Evolutionary conservation across 1,139 yeast species (phyloP).

Genomic region (Kodamaea fungicola): DNA sequence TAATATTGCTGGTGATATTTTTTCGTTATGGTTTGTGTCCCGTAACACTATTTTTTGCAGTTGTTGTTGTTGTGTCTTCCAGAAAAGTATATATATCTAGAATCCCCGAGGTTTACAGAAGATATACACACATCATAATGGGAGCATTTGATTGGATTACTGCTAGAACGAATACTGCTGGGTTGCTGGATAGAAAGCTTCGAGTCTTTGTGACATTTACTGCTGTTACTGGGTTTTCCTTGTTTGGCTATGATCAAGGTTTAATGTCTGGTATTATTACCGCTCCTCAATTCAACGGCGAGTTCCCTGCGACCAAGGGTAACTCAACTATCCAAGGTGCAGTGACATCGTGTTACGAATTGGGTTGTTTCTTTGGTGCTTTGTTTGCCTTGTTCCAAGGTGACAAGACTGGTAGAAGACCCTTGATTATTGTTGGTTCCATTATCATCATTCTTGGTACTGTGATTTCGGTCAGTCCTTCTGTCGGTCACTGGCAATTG

Average conservation of each 20-base stretch:
- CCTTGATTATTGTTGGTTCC: conserved; percentile 57
- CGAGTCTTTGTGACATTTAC: conserved; percentile 48
- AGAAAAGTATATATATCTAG: too few relatives aligned
- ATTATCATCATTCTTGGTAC: conserved; percentile 62
- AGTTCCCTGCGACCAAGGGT: conserved; percentile 51
- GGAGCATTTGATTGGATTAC: conserved; percentile 10
- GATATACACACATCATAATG: conserved; percentile 2
- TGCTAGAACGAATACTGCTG: conserved; percentile 41
- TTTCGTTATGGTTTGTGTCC: too few relatives aligned
- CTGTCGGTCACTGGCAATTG: conserved; percentile 43
- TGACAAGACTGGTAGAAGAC: conserved; percentile 65
- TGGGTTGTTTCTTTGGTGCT: conserved; percentile 79
- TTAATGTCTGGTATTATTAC: conserved; percentile 71
- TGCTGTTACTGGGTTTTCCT: conserved; percentile 64
- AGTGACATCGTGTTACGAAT: conserved; percentile 67
- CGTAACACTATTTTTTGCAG: too few relatives aligned
- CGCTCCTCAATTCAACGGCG: conserved; percentile 53
- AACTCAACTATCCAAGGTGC: conserved; percentile 54
- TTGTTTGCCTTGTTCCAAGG: conserved; percentile 60
- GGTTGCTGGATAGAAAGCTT: conserved; percentile 45
- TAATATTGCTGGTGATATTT: too few relatives aligned
- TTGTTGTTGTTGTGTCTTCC: too few relatives aligned
- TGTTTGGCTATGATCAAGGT: conserved; percentile 81
- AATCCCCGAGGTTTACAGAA: neutral
- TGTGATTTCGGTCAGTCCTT: conserved; percentile 58